phyloP scores from a whole-genome alignment of 2,329 filamentous ascomycete species.

The Penicillium sclerotigenum region DNA sequence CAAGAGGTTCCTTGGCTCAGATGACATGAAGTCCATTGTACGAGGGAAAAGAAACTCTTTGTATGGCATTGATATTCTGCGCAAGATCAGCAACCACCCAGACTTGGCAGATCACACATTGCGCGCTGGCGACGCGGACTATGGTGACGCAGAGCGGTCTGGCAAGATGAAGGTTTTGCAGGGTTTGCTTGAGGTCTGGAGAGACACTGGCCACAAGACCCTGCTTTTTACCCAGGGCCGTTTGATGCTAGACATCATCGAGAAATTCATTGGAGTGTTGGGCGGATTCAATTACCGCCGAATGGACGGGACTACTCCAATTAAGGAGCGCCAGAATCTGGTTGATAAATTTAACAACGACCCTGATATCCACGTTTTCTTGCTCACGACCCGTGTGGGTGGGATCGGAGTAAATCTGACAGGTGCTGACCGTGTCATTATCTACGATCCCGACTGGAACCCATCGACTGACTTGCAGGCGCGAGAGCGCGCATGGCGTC shows the following conservation, averaged over 20 bases:
- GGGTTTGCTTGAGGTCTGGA: conserved; percentile 83
- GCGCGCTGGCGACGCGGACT: conserved; percentile 59
- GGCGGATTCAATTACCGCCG: conserved; percentile 72
- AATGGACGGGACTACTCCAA: conserved; percentile 90
- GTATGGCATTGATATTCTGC: conserved; percentile 84
- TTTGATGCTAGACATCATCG: conserved; percentile 92
- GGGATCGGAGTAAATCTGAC: conserved; percentile 92
- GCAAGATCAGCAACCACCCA: conserved; percentile 97
- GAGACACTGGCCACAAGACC: conserved; percentile 87
- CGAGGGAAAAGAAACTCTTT: conserved; percentile 72
- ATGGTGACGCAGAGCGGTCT: conserved; percentile 74
- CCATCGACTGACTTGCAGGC: conserved; percentile 95
- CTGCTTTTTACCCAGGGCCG: conserved; percentile 89
- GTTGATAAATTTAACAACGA: conserved; percentile 91
- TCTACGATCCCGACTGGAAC: conserved; percentile 99
- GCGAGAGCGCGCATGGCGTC: conserved; percentile 88
- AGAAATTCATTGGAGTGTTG: conserved; percentile 69
- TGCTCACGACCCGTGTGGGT: conserved; percentile 93
- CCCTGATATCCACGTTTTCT: conserved; percentile 76
- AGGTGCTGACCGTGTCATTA: conserved; percentile 91
- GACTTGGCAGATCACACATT: conserved; percentile 72
- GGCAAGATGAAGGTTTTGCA: conserved; percentile 97
- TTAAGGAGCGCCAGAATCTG: conserved; percentile 81
- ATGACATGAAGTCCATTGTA: conserved; percentile 81
- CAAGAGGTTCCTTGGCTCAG: conserved; percentile 73